Base-by-base conservation (phyloP, 148 eudicot species). In the Chenopodium berlandieri region DNA sequence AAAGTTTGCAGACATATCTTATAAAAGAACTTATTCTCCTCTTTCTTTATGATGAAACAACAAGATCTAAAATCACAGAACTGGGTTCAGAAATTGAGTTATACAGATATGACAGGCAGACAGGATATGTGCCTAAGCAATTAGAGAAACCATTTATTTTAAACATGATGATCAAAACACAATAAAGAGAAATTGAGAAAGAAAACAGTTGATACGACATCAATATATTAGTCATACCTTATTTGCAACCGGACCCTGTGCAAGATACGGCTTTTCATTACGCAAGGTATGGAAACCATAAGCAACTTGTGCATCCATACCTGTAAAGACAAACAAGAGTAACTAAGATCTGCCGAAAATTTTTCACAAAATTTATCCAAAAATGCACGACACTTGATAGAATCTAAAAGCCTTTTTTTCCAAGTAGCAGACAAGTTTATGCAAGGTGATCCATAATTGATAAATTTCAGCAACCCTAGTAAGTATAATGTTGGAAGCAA, bases 261-360 rank as follows among this genome's bases (percentile, higher is more conserved):
- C 98, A 83, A 95, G 95, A 83, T 91, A 91, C 48, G 98, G 98
- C 84, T 92, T 95, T 82, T 95, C 92, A 83, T 95, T 91, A 56
- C 98, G 91, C 85, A 95, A 84, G 81, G 86, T 89, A 74, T 95
- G 98, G 86, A 95, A 95, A 19, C 97, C 97, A 81, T 91, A 92
- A 7, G 98, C 97, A 58, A 95, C 97, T 87, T 88, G 97, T 58
- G 97, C 98, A 90, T 95, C 98, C 98, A 95, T 95, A 77, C 98
- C 97, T 93, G 83, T 71, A 73, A 37, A 64, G 65, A 17, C 44
- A 56, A 47, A 68, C 40, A 48, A 67, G 75, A 62, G 66, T 32
- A 5, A 66, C n/a, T 20, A 50, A 54, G 30, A 27, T 4, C 54
- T 56, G 62, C n/a, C 22, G 23, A 65, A 80, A 71, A 73, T 8